Evolutionary conservation across 2,329 filamentous ascomycete species (phyloP), one percentile per base, ranked within the genome.

Genomic region (Cytospora paraplurivora): DNA sequence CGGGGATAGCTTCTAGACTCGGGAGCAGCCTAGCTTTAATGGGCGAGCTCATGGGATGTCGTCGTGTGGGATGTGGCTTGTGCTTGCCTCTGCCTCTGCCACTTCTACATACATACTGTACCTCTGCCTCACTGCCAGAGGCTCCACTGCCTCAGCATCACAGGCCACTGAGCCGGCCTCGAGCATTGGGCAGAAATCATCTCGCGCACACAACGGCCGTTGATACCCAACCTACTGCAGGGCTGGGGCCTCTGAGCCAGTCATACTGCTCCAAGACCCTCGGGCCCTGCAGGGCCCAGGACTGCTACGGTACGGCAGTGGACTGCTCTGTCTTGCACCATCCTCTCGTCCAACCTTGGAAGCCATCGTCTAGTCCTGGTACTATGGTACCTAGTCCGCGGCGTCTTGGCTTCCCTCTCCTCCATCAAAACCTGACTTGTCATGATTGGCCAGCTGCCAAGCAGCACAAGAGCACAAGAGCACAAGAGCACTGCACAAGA

Each of bases 121-220:
- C 5, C 4, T 44, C 27, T 57, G 32, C 19, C 27, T 41, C n/a
- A 17, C 15, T 44, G 57, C 27, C 27, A 27, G 27, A 27, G 44
- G 32, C 56, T 38, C 37, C 50, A 15, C 37, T 57, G 27, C 35
- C 47, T 47, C 44, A 17, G 21, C 17, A 47, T 47, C 44, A 41
- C 53, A 32, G 50, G 35, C 33, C 41, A 56, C 44, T 34, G 15
- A 51, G 19, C 47, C 50, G 49, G 55, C 56, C 27, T 55, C n/a
- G 52, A 37, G 21, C 69, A 68, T 74, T 73, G 73, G 73, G 72
- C 71, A 73, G 62, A 68, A 70, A 72, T 21, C 66, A 64, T 64
- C 71, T 66, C 66, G 66, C 34, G 41, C 62, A 21, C 56, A 44
- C 53, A 33, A 69, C 63, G 67, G 69, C 69, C 73, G 68, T 75